These are phyloP conservation scores for Globisporangium spinosum DNA, from an alignment of 352 stramenopile genomes.

Conservation along the genomic window DNA sequence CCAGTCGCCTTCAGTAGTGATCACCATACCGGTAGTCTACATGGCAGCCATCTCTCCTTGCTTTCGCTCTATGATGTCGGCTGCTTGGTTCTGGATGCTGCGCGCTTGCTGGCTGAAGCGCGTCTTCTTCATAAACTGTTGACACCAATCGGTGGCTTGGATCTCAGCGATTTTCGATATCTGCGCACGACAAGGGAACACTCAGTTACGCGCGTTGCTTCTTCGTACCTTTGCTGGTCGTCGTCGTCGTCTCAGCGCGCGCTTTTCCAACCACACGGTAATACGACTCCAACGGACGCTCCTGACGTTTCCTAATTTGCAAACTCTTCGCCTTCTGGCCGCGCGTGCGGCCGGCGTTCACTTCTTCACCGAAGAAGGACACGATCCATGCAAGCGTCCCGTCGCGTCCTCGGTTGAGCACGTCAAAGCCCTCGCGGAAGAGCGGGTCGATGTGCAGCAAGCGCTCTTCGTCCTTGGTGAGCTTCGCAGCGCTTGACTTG, in stretches of 20 bases:
- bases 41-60: neutral
- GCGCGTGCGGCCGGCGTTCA: constrained; percentile 62
- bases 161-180: neutral
- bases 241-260: constrained; percentile 26
- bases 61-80: neutral
- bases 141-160: neutral
- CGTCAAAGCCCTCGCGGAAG: constrained; percentile 73
- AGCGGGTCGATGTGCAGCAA: constrained; percentile 68
- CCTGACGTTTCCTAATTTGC: constrained; percentile 31
- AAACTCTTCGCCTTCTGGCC: constrained; percentile 47
- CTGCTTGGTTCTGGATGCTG: neutral
- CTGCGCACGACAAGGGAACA: neutral
- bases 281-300: constrained; percentile 73
- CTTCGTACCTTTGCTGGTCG: constrained; percentile 10
- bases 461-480: constrained; percentile 17
- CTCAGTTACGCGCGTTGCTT: constrained; percentile 13
- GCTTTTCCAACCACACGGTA: constrained; percentile 67
- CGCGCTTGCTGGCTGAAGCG: neutral
- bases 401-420: constrained; percentile 72
- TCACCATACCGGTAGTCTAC: neutral
- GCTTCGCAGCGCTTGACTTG: neutral
- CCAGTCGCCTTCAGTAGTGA: neutral
- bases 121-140: constrained; percentile 1
- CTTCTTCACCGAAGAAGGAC: constrained; percentile 64
- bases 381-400: constrained; percentile 71